Evolutionary conservation across 495 filamentous ascomycete species (phyloP).

Genomic region (Aspergillus conjunctus): DNA sequence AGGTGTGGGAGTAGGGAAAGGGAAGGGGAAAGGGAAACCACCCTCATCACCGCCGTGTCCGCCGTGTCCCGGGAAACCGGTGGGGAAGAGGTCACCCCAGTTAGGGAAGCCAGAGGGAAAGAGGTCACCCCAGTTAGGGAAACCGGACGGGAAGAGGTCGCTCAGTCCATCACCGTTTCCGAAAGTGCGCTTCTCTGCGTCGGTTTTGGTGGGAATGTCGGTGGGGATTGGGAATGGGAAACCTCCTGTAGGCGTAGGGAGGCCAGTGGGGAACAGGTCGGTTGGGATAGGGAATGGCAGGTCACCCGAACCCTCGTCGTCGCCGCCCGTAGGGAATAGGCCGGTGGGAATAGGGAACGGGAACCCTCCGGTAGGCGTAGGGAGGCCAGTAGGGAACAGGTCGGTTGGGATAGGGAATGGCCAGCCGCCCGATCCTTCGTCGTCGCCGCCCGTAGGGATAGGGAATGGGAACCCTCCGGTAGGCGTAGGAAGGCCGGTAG

Average conservation of each 20-base stretch:
- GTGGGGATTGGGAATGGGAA: neutral
- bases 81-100: neutral
- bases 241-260: neutral
- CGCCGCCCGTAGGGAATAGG: neutral
- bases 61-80: neutral
- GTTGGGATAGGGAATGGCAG: constrained; percentile 9
- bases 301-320: neutral
- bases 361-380: neutral
- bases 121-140: neutral
- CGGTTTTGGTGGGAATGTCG: constrained; percentile 4
- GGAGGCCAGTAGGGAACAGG: constrained; percentile 12
- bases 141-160: neutral
- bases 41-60: neutral
- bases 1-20: neutral
- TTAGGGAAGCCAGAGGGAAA: constrained; percentile 10
- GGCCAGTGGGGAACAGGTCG: constrained; percentile 10
- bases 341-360: constrained; percentile 9
- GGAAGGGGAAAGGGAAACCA: neutral
- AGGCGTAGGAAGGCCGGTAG: neutral
- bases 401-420: constrained; percentile 11
- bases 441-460: neutral
- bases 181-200: constrained; percentile 9
- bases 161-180: neutral
- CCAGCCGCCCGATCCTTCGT: neutral
- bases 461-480: neutral